Base-by-base conservation (phyloP, 306 rosid genomes). In the Fagus crenata region DNA sequence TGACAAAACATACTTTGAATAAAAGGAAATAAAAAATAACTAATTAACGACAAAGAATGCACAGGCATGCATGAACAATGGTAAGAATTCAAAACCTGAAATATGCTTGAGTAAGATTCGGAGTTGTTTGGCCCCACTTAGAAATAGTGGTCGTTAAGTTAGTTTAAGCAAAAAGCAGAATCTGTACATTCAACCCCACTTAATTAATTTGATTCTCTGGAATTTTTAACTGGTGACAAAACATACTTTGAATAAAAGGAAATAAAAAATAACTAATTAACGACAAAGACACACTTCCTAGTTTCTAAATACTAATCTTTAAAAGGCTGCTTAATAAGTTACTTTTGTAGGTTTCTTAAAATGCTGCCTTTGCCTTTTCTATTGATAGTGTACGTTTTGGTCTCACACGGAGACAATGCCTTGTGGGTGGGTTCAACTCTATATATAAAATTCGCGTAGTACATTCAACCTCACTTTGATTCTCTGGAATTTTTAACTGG, bases 381-480 rank as follows among this genome's bases (percentile, higher is more conserved):
- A 39, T 36, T 35, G 7, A 39, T 55, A n/a, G 49, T 49, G 32
- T 22, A 22, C 28, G 28, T 18, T 78, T 69, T 67, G 73, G 46
- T 39, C 72, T 67, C 61, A 69, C 69, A 69, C 4, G 55, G 54
- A 78, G 73, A 78, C 85, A 78, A 49, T 40, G 37, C 61, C 46
- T 69, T 42, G 54, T 78, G 77, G 76, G 69, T 60, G 5, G 71
- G 49, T 11, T 31, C 11, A 11, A 7, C 28, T 37, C 17, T n/a
- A 9, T 49, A 46, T 22, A 22, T 22, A 22, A 22, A 22, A 22
- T 22, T 22, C 28, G 28, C 28, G 28, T 22, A 55, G 14, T 32
- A 55, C 11, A 41, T 77, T 73, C 63, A 67, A 31, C 68, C 67
- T 13, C 14, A 6, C 35, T 5, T 2, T 40, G 12, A 31, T 69